Conservation (phyloP, 1,284 basidiomycete genomes). For the Inonotus obliquus region DNA sequence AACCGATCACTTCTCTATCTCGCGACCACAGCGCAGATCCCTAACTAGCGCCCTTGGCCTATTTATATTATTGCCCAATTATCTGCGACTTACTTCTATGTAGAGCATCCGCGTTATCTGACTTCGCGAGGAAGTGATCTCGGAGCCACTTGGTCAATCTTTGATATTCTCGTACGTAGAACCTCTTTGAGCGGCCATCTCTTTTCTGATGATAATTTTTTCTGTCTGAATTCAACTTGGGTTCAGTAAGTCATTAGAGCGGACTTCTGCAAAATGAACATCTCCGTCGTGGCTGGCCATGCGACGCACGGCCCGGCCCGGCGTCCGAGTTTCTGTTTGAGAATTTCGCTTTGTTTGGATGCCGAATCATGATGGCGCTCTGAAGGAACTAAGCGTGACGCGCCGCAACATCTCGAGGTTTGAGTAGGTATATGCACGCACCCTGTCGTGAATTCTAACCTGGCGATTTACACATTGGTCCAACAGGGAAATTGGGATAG, state of each 20-base stretch:
- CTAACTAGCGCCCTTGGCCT: background rate
- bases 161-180: too few species aligned
- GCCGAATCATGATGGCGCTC: background rate
- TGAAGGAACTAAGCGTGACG: background rate
- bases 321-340: background rate
- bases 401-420: background rate
- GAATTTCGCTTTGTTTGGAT: background rate
- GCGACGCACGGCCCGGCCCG: background rate
- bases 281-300: background rate
- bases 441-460: too few species aligned
- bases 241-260: background rate
- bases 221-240: background rate
- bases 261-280: background rate
- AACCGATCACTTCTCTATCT: background rate
- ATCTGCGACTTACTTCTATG: background rate
- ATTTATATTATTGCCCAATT: background rate
- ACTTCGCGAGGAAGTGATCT: too few species aligned
- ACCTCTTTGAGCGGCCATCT: background rate
- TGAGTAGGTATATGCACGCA: background rate
- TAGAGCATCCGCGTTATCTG: too few species aligned
- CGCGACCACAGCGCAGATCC: background rate
- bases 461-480: too few species aligned
- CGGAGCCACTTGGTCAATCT: too few species aligned
- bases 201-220: background rate
- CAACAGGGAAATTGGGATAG: too few species aligned